phyloP scores from a whole-genome alignment of 257 asterid genomes.

The Cinchona pubescens region DNA sequence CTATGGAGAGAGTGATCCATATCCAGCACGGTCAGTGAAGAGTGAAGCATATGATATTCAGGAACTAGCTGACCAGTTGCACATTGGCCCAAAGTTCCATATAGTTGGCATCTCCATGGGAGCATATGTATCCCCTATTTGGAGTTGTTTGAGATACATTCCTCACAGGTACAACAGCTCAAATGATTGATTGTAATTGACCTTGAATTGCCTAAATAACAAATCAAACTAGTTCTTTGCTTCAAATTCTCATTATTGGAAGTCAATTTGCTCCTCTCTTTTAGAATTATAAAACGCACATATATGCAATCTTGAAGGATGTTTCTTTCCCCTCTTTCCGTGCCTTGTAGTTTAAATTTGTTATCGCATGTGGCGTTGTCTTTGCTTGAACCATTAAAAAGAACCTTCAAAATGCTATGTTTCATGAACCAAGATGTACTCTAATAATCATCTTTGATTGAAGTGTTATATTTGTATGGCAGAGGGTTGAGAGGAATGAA shows the following conservation, averaged over 20 bases:
- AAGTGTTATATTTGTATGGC: neutral
- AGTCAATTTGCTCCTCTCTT: neutral
- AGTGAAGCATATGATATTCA: slow-evolving; percentile 82
- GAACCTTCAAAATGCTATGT: neutral
- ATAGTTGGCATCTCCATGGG: slow-evolving; percentile 77
- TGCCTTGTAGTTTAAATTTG: neutral
- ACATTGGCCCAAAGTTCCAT: slow-evolving; percentile 63
- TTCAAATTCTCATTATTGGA: neutral
- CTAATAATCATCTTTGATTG: neutral
- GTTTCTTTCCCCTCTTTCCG: neutral
- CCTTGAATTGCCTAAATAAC: neutral
- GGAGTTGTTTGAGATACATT: slow-evolving; percentile 67
- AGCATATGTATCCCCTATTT: slow-evolving; percentile 57
- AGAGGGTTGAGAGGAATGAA: too few relatives aligned
- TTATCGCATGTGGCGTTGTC: neutral
- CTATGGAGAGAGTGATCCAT: slow-evolving; percentile 88
- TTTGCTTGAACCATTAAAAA: neutral
- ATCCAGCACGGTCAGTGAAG: slow-evolving; percentile 64
- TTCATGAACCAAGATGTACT: neutral
- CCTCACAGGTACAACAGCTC: slow-evolving; percentile 60
- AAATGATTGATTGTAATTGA: neutral
- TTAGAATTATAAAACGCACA: neutral
- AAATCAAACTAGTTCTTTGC: neutral
- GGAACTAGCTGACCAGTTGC: slow-evolving; percentile 73
- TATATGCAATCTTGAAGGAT: neutral